Conservation (phyloP, 306 rosid genomes). For the Elaeagnus macrophylla region DNA sequence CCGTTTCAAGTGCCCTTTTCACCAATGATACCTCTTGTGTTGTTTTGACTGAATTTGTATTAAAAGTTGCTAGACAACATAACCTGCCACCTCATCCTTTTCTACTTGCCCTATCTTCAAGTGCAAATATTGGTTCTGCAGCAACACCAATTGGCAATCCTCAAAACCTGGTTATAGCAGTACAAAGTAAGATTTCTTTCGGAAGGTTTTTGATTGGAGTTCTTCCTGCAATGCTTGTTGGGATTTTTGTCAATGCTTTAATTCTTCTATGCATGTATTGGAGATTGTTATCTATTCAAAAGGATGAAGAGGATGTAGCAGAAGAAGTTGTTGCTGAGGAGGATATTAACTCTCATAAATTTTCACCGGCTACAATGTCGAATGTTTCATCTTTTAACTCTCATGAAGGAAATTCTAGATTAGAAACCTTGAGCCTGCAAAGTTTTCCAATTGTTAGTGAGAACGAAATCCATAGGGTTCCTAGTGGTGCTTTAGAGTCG, state of each 20-base stretch:
- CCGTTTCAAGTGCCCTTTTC: slow-evolving; percentile 73
- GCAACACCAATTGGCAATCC: slow-evolving; percentile 94
- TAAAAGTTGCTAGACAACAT: slow-evolving; percentile 74
- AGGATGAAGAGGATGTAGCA: slow-evolving; percentile 49
- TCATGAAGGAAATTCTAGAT: too few relatives aligned
- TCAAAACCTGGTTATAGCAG: slow-evolving; percentile 76
- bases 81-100: slow-evolving; percentile 85
- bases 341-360: slow-evolving; percentile 55
- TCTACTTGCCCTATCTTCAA: slow-evolving; percentile 82
- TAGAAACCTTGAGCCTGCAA: too few relatives aligned
- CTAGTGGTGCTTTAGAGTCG: slow-evolving; percentile 19
- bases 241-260: slow-evolving; percentile 51
- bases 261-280: slow-evolving; percentile 51
- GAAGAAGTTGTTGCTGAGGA: slow-evolving; percentile 40
- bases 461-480: slow-evolving; percentile 35
- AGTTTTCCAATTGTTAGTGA: slow-evolving; percentile 22
- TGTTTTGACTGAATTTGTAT: slow-evolving; percentile 75
- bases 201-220: slow-evolving; percentile 56
- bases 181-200: slow-evolving; percentile 60
- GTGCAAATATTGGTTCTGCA: slow-evolving; percentile 85
- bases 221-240: slow-evolving; percentile 70
- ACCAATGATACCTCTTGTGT: slow-evolving; percentile 86
- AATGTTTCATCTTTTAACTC: slow-evolving; percentile 33
- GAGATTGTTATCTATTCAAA: slow-evolving; percentile 44
- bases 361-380: slow-evolving; percentile 77